Evolutionary conservation across 148 eudicot genomes (phyloP), one percentile per base, ranked within the genome.

Genomic region (Spergularia bocconei): DNA sequence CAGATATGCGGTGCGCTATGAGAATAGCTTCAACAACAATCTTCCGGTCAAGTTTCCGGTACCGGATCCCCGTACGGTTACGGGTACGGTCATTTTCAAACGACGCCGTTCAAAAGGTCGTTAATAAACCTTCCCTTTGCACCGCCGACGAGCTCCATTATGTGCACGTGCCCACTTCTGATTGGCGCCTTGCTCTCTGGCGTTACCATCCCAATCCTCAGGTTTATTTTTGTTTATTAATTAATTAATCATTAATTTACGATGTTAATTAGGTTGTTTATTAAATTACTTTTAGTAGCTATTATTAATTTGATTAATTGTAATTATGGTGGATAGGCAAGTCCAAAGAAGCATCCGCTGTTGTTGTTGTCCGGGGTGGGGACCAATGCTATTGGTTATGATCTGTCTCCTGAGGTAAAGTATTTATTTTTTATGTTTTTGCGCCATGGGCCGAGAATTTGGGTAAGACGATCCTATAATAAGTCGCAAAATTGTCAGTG

Each of bases 101-200:
- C 62, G 81, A 41, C 76, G 74, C 76, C 69, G 82, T 72, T 13
- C 76, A 74, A 76, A 86, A 87, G 81, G 84, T 88, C 13, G 67
- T 60, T 58, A 73, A 77, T 19, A 94, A 91, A 78, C 97, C 98
- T 9, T 61, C 90, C 56, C 77, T 95, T 57, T 95, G 98, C 71
- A 95, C 98, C 11, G 98, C 98, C 70, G 97, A 95, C 75, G 96
- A 95, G 86, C 92, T 95, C 50, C 98, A 95, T 67, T 95, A 95
- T 74, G 97, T 95, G 33, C 77, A 89, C 29, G 90, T 92, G 39
- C 78, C 83, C 0, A 81, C 72, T 11, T 88, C 93, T 53, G 89
- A 82, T 64, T 95, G 97, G 98, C 79, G 86, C 44, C 91, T 95
- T 66, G 97, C 97, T 41, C 92, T 95, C 65, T 95, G 98, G 98